phyloP scores from a whole-genome alignment of 2,329 filamentous ascomycete genomes.

The Botrytis squamosa region DNA sequence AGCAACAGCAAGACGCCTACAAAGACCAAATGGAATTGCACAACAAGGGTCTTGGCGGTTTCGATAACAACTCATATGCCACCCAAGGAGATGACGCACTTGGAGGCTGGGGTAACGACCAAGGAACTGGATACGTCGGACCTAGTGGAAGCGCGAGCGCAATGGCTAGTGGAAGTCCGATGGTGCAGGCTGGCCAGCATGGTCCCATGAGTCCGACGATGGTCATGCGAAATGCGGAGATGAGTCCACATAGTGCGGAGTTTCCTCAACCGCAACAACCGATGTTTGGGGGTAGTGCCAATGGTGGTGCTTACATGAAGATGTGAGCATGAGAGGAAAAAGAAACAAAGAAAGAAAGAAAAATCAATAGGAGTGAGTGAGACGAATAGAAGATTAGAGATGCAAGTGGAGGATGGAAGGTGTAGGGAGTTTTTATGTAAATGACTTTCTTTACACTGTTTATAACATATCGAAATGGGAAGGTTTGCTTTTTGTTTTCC shows the following conservation, averaged over 20 bases:
- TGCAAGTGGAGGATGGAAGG: background rate
- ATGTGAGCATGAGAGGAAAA: background rate
- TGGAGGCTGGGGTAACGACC: slow-evolving; percentile 33
- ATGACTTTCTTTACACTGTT: slow-evolving; percentile 6
- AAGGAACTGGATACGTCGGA: slow-evolving; percentile 18
- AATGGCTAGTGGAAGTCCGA: background rate
- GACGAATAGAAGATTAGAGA: background rate
- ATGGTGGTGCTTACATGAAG: slow-evolving; percentile 7
- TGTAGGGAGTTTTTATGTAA: slow-evolving; percentile 7
- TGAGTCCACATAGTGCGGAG: slow-evolving; percentile 5
- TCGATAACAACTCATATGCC: slow-evolving; percentile 28
- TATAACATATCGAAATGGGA: background rate
- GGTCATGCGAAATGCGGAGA: background rate
- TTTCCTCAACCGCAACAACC: slow-evolving; percentile 5
- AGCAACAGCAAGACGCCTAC: slow-evolving; percentile 35
- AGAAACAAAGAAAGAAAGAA: background rate
- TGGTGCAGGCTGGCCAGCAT: slow-evolving; percentile 2
- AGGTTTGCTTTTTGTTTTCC: background rate
- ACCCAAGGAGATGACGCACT: slow-evolving; percentile 35
- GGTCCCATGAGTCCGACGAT: slow-evolving; percentile 1
- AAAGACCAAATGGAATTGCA: slow-evolving; percentile 35
- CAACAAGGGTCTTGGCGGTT: slow-evolving; percentile 37
- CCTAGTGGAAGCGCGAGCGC: slow-evolving; percentile 12
- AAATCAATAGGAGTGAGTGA: background rate
- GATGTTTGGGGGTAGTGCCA: slow-evolving; percentile 1